These are phyloP conservation scores for Syncephalastrum sp. DNA, from an alignment of 371 early-diverging fungal species.

Conservation along the genomic window DNA sequence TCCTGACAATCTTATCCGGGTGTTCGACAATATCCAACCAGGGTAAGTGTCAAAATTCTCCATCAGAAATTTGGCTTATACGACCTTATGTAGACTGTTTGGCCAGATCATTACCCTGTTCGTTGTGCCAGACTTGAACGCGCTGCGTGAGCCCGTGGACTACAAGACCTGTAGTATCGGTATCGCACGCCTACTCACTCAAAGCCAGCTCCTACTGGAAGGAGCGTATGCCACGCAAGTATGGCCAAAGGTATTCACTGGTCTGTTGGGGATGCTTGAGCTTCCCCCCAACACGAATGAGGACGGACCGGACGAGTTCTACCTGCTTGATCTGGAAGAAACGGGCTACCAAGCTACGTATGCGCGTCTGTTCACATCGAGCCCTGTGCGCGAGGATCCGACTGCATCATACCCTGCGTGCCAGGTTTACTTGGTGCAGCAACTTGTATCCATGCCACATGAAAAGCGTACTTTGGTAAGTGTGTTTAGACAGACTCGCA, in stretches of 20 bases:
- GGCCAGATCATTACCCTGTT: constrained; percentile 66
- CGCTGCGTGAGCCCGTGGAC: constrained; percentile 65
- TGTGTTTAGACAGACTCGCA: neutral
- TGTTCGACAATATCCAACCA: constrained; percentile 80
- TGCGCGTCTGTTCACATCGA: constrained; percentile 60
- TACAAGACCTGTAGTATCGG: constrained; percentile 73
- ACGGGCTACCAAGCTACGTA: constrained; percentile 82
- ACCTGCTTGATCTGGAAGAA: constrained; percentile 69
- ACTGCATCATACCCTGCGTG: constrained; percentile 32
- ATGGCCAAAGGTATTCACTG: constrained; percentile 53
- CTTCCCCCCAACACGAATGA: constrained; percentile 53
- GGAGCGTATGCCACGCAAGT: constrained; percentile 48
- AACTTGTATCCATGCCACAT: constrained; percentile 33
- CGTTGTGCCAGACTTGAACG: constrained; percentile 68
- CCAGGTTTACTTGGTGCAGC: constrained; percentile 39
- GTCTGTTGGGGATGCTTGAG: constrained; percentile 53
- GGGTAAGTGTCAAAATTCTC: constrained; percentile 33
- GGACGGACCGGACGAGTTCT: constrained; percentile 69
- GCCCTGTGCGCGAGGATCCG: constrained; percentile 47
- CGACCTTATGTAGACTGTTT: constrained; percentile 55
- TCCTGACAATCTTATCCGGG: constrained; percentile 65
- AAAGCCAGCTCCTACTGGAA: constrained; percentile 48
- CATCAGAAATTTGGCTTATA: neutral
- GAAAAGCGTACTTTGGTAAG: constrained; percentile 28
- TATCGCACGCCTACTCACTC: constrained; percentile 60